Base-by-base conservation (phyloP, 139 green algal genomes). In the Penium margaritaceum region DNA sequence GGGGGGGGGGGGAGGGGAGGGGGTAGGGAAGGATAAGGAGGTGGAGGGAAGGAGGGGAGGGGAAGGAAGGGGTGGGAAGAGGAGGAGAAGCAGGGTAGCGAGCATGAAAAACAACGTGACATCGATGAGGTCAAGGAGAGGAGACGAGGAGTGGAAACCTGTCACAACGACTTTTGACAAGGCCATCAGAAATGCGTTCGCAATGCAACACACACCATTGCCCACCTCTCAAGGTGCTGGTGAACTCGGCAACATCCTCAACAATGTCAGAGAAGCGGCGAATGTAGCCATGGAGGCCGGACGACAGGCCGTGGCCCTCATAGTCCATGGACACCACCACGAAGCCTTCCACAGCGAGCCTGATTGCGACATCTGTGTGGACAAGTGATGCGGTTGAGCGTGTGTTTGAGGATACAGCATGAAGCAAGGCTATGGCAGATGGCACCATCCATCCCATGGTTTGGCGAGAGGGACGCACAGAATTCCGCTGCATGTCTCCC, bases 301-400 rank as follows among this genome's bases (percentile, higher is more conserved):
- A 63, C 30, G 70, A 77, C 2, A 38, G 43, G 12, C 70, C 70
- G 32, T 77, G 70, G n/a, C 70, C 70, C 36, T 77, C 70, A 27
- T 77, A 72, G 61, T 77, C 70, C n/a, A 77, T 30, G 14, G 21
- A n/a, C 5, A 77, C 74, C 19, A 72, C 15, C 1, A 24, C 70
- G 32, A 65, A 77, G n/a, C 70, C 70, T 38, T 77, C 29, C n/a
- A 34, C 41, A 30, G 63, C 63, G 19, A 78, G 51, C 51, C 29
- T 60, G 24, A 60, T 24, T 9, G 51, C 51, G 24, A 60, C 51
- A 6, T 60, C 51, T 60, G n/a, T 5, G 3, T 9, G 6, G 51
- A 60, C 1, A 0, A 60, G 51, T 19, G 30, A 24, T n/a, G 51
- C 0, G n/a, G 30, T 0, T 19, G 19, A 24, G 51, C 12, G 24